Conservation (phyloP, 176 grass and related monocot species). For the Tillandsia fasciculata region DNA sequence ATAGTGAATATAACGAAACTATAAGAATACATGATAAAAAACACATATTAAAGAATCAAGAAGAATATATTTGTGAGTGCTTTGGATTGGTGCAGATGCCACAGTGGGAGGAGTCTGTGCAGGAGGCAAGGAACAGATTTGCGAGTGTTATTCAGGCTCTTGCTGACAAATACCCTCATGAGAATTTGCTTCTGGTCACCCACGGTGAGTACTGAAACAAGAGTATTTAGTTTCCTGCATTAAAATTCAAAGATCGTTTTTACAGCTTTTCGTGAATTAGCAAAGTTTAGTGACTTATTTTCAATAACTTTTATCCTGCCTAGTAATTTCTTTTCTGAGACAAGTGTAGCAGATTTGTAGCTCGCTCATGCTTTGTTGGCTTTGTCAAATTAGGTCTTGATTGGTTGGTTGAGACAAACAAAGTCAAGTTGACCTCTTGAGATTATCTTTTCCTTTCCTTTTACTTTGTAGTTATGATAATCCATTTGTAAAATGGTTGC, state of each 20-base stretch:
- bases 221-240: background rate
- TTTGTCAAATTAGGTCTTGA: no score
- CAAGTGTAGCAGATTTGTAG: no score
- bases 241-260: background rate
- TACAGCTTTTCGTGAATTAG: background rate
- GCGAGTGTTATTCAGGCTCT: constrained; percentile 51
- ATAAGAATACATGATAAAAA: background rate
- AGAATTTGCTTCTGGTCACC: constrained; percentile 71
- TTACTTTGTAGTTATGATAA: background rate
- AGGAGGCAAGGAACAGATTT: constrained; percentile 62
- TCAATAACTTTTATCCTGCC: background rate
- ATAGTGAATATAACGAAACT: no score
- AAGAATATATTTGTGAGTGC: background rate
- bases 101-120: constrained; percentile 51
- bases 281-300: background rate
- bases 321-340: no score
- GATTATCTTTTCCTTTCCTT: no score
- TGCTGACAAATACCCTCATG: constrained; percentile 63
- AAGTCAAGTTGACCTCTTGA: no score
- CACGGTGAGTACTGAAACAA: constrained; percentile 39
- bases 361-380: no score
- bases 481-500: background rate
- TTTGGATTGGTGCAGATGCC: constrained; percentile 37
- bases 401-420: no score
- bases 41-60: background rate